phyloP scores from a whole-genome alignment of 805 yeast species.

The Yarrowia phangngaensis region DNA sequence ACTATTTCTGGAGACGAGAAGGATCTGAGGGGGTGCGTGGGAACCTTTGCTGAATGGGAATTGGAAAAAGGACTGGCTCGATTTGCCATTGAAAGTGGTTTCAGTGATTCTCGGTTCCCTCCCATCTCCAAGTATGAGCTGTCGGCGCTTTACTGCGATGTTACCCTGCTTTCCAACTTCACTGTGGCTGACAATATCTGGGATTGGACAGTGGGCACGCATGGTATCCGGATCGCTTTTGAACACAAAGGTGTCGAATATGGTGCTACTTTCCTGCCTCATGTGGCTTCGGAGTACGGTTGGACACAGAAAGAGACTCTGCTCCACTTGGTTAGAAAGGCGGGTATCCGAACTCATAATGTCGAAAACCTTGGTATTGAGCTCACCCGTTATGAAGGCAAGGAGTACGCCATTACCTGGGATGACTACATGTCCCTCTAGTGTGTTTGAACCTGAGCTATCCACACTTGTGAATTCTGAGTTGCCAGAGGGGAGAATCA shows the following conservation, averaged over 20 bases:
- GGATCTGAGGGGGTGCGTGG: constrained; percentile 84
- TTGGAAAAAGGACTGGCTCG: constrained; percentile 56
- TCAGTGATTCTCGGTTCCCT: constrained; percentile 72
- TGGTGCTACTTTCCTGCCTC: constrained; percentile 85
- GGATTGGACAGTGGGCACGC: constrained; percentile 79
- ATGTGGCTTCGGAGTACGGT: constrained; percentile 81
- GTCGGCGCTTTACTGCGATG: constrained; percentile 49
- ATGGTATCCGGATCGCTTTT: constrained; percentile 70
- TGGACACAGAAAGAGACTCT: constrained; percentile 76
- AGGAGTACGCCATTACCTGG: constrained; percentile 22
- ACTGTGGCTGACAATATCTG: constrained; percentile 49
- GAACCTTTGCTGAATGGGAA: constrained; percentile 64
- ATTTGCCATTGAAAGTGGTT: constrained; percentile 57
- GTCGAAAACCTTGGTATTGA: constrained; percentile 18
- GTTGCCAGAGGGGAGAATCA: too few relatives aligned
- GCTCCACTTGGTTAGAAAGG: constrained; percentile 65
- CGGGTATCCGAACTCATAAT: constrained; percentile 38
- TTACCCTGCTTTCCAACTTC: constrained; percentile 63
- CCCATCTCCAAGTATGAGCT: constrained; percentile 61
- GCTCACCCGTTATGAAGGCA: constrained; percentile 16
- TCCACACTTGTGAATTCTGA: too few relatives aligned
- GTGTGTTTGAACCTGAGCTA: not conserved
- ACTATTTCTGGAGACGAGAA: constrained; percentile 33
- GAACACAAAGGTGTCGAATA: constrained; percentile 41
- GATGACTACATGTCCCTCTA: constrained; percentile 5